Percentiles rank a stretch among this genome's conserved stretches.
phyloP scores from a whole-genome alignment of 1,284 basidiomycete genomes.

The Cryptococcus neoformans region DNA sequence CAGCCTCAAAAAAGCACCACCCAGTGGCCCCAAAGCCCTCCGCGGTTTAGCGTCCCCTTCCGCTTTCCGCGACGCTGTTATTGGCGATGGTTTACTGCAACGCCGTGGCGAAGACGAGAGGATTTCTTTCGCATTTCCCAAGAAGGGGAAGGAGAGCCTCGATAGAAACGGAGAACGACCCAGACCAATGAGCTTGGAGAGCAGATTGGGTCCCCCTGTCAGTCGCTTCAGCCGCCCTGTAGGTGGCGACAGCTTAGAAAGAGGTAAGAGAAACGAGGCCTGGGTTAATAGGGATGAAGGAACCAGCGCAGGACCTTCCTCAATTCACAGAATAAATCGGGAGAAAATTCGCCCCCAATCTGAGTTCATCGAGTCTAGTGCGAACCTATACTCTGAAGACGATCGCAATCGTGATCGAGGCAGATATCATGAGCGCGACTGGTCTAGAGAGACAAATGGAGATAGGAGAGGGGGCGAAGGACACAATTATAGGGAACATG shows the following conservation, averaged over 20 bases:
- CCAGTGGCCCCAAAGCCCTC: neutral
- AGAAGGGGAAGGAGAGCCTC: neutral
- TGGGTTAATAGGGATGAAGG: neutral
- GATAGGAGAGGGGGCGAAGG: neutral
- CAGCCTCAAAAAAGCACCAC: neutral
- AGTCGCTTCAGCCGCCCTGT: neutral
- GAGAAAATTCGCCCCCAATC: neutral
- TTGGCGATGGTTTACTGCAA: neutral
- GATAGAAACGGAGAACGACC: neutral
- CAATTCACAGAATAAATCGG: neutral
- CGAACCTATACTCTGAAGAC: neutral
- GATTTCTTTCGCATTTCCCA: neutral
- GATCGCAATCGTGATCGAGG: slow-evolving; percentile 1
- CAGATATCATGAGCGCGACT: neutral
- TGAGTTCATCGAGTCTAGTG: too few species aligned
- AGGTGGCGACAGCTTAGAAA: neutral
- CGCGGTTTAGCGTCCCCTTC: neutral
- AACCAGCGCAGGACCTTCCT: neutral
- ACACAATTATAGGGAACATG: too few species aligned
- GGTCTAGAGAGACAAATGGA: neutral
- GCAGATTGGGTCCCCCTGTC: neutral
- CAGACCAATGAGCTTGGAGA: neutral
- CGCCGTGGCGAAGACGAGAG: neutral
- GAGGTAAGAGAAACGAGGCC: neutral
- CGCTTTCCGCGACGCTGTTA: neutral